A percentile compares a stretch with the other conserved stretches of the same genome.
phyloP scores from a whole-genome alignment of 2,329 filamentous ascomycete species.

The Bipolaris bicolor region DNA sequence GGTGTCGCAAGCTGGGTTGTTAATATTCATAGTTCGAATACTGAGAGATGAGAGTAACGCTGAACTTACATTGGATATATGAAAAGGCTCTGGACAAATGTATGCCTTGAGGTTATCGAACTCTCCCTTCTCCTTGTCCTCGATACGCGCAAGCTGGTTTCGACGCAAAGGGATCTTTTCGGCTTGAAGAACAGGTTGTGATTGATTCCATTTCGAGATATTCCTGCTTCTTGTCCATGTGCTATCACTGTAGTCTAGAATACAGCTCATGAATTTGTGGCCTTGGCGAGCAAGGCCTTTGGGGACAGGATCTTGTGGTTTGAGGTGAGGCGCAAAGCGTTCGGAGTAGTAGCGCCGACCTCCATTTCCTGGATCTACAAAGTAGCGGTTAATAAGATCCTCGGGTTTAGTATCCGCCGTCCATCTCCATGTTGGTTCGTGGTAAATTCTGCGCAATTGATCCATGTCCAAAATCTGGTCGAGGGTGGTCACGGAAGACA shows the following conservation, averaged over 20 bases:
- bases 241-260: slow-evolving; percentile 84
- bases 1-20: slow-evolving; percentile 66
- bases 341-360: slow-evolving; percentile 64
- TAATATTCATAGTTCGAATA: slow-evolving; percentile 7
- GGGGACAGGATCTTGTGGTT: slow-evolving; percentile 70
- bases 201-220: slow-evolving; percentile 58
- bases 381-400: slow-evolving; percentile 57
- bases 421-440: slow-evolving; percentile 54
- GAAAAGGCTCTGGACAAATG: slow-evolving; percentile 77
- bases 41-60: not conserved
- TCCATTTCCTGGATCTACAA: slow-evolving; percentile 64
- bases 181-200: slow-evolving; percentile 83
- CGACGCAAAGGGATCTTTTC: slow-evolving; percentile 77
- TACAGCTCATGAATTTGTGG: slow-evolving; percentile 57
- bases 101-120: slow-evolving; percentile 63
- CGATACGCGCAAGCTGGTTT: slow-evolving; percentile 73
- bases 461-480: slow-evolving; percentile 66
- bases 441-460: slow-evolving; percentile 54
- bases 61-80: slow-evolving; percentile 72
- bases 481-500: slow-evolving; percentile 11
- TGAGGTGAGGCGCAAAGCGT: slow-evolving; percentile 58
- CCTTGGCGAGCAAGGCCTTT: slow-evolving; percentile 54
- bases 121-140: slow-evolving; percentile 61
- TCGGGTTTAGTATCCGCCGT: slow-evolving; percentile 48
- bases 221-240: slow-evolving; percentile 68